phyloP scores from a whole-genome alignment of 169 alveolate genomes.

The Plasmodium inui region DNA sequence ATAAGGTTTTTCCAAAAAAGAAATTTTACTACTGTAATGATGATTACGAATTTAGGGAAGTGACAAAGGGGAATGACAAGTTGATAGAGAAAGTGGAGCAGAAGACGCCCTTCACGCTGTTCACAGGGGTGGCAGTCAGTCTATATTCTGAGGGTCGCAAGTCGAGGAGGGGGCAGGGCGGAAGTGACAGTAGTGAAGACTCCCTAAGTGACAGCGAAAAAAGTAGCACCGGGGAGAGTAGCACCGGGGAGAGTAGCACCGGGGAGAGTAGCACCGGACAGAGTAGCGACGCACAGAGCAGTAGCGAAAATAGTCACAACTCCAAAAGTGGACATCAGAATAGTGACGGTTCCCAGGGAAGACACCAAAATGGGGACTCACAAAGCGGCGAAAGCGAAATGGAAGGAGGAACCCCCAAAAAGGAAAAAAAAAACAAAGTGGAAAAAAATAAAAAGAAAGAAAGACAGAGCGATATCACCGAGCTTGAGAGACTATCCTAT shows the following conservation, averaged over 20 bases:
- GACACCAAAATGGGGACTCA: background rate
- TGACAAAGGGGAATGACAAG: constrained; percentile 42
- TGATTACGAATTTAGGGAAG: constrained; percentile 45
- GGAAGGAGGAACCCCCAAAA: background rate
- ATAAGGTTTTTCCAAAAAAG: constrained; percentile 35
- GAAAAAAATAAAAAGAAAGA: constrained; percentile 17
- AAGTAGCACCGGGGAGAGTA: background rate
- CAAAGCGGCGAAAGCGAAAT: background rate
- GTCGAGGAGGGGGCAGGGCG: background rate
- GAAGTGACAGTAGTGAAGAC: background rate
- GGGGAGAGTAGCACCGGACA: background rate
- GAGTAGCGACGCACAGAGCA: background rate
- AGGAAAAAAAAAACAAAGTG: background rate
- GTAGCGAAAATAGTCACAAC: background rate
- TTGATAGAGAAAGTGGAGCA: constrained; percentile 32
- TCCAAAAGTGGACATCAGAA: background rate
- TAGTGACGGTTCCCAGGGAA: background rate
- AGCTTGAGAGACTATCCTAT: constrained; percentile 31
- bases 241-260: background rate
- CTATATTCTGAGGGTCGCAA: constrained; percentile 1
- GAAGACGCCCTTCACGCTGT: constrained; percentile 36
- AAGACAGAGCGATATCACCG: constrained; percentile 20
- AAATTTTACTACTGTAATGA: constrained; percentile 55
- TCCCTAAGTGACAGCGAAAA: background rate
- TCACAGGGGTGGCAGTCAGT: constrained; percentile 30